A percentile compares a stretch with the other conserved stretches of the same genome.
These are phyloP conservation scores for Aspergillus flavus DNA, from an alignment of 2,329 filamentous ascomycete genomes.

Conservation along the genomic window DNA sequence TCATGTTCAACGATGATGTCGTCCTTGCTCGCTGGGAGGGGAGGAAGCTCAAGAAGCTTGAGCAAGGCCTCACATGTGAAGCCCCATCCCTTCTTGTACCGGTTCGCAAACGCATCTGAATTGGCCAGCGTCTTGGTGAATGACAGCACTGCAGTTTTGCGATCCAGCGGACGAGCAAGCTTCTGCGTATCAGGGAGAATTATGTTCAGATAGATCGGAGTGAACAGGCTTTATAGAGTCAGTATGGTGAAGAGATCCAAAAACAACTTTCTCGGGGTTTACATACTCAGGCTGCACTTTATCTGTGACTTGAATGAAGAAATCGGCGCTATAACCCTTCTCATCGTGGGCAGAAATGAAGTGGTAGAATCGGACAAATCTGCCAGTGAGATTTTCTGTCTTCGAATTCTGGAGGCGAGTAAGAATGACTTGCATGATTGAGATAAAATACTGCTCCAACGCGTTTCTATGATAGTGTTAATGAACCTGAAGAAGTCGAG, in stretches of 20 bases:
- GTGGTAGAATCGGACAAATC: conserved; percentile 94
- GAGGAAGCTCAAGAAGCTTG: conserved; percentile 85
- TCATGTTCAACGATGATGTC: conserved; percentile 84
- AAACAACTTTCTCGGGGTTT: not conserved
- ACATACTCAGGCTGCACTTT: conserved; percentile 69
- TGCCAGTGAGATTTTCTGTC: conserved; percentile 80
- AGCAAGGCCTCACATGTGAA: conserved; percentile 88
- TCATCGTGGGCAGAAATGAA: conserved; percentile 79
- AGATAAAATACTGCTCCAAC: conserved; percentile 75
- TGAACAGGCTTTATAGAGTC: conserved; percentile 64
- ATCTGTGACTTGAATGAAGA: conserved; percentile 84
- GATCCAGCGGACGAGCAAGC: conserved; percentile 81
- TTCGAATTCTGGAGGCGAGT: conserved; percentile 70
- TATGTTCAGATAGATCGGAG: conserved; percentile 80
- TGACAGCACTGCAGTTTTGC: conserved; percentile 90
- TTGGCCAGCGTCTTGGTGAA: conserved; percentile 90
- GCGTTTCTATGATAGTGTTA: conserved; percentile 50
- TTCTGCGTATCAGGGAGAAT: conserved; percentile 89
- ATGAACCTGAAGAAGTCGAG: not conserved
- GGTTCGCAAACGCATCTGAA: conserved; percentile 77
- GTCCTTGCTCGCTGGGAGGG: conserved; percentile 69
- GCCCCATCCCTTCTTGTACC: conserved; percentile 86
- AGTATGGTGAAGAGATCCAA: not conserved
- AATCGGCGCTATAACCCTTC: conserved; percentile 85
- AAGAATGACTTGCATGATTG: conserved; percentile 80